Percentiles rank a stretch among this genome's conserved stretches.
These are phyloP conservation scores for Neospermospora avenae DNA, from an alignment of 2,329 filamentous ascomycete genomes.

Conservation along the genomic window DNA sequence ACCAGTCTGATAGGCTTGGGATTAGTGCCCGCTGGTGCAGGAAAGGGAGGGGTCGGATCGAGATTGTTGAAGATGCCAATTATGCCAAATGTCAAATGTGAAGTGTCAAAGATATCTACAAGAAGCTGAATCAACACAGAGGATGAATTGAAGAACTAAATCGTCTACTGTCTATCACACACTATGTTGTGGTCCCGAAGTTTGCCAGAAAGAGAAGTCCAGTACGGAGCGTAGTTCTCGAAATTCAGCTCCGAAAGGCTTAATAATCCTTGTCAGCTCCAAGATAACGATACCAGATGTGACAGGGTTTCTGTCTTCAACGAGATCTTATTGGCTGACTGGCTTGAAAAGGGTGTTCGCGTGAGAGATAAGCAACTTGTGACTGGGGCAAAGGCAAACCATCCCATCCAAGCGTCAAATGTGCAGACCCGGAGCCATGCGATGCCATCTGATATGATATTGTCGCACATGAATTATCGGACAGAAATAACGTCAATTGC, in stretches of 20 bases:
- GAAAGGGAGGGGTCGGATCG: not conserved
- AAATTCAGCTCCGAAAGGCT: not conserved
- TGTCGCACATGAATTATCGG: not conserved
- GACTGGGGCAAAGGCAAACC: not conserved
- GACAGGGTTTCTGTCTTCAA: not conserved
- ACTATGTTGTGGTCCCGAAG: no score
- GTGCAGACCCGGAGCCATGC: not conserved
- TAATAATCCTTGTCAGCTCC: not conserved
- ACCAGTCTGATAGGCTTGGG: constrained; percentile 1
- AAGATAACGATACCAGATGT: constrained; percentile 2
- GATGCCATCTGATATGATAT: not conserved
- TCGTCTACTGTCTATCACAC: no score
- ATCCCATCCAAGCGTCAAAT: no score
- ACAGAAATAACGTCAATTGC: not conserved
- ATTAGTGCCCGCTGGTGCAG: constrained; percentile 1
- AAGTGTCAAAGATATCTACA: not conserved
- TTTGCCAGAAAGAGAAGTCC: not conserved
- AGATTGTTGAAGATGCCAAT: not conserved
- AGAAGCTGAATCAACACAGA: not conserved
- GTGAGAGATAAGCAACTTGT: constrained; percentile 8
- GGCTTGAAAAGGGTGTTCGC: not conserved
- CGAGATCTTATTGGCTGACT: not conserved
- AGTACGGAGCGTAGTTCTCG: not conserved
- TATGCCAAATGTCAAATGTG: not conserved
- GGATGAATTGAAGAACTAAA: no score